These are phyloP conservation scores for Metschnikowia drakensbergensis DNA, from an alignment of 805 yeast species.

Conservation along the genomic window DNA sequence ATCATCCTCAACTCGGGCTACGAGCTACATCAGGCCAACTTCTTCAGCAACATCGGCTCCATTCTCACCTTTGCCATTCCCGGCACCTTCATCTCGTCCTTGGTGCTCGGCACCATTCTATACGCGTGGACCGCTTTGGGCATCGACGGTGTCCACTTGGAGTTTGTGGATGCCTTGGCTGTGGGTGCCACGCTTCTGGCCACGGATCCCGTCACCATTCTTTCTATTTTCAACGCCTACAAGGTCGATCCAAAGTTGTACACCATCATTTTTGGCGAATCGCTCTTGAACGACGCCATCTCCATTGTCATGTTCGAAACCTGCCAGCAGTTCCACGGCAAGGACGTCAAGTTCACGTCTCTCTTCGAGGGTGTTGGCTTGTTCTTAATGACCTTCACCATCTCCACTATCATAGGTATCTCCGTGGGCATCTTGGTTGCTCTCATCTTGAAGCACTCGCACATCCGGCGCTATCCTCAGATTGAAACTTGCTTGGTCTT, in stretches of 20 bases:
- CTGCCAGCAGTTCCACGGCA: slow-evolving; percentile 92
- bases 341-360: slow-evolving; percentile 64
- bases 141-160: slow-evolving; percentile 78
- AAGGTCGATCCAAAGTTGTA: slow-evolving; percentile 97
- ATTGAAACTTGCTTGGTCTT: slow-evolving; percentile 92
- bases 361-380: slow-evolving; percentile 91
- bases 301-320: slow-evolving; percentile 99
- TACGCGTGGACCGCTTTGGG: slow-evolving; percentile 91
- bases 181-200: slow-evolving; percentile 98
- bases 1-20: slow-evolving; percentile 95
- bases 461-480: slow-evolving; percentile 91
- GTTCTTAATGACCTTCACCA: slow-evolving; percentile 88
- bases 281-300: slow-evolving; percentile 92
- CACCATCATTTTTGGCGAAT: slow-evolving; percentile 96
- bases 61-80: slow-evolving; percentile 94
- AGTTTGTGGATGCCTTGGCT: slow-evolving; percentile 95
- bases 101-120: slow-evolving; percentile 83
- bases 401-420: slow-evolving; percentile 86
- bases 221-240: slow-evolving; percentile 94
- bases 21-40: slow-evolving; percentile 92
- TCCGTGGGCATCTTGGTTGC: slow-evolving; percentile 88
- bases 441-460: slow-evolving; percentile 83
- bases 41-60: slow-evolving; percentile 86
- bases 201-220: slow-evolving; percentile 96
- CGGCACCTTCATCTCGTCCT: slow-evolving; percentile 89